Conservation (phyloP, 805 yeast genomes). For the Kluyveromyces dobzhanskii region DNA sequence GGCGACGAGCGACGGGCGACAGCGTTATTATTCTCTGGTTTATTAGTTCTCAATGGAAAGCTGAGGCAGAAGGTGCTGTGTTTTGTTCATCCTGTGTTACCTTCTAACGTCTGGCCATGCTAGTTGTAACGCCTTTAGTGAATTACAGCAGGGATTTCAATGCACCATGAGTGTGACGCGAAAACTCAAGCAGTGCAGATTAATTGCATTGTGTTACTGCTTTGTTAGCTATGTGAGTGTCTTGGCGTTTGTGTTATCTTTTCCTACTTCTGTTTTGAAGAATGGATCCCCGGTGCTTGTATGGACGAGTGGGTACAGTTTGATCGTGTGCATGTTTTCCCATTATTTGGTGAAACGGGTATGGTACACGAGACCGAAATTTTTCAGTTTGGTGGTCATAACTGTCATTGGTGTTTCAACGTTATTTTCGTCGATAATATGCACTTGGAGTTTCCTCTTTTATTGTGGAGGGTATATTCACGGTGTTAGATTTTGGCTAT, state of each 20-base stretch:
- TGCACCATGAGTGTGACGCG: not conserved
- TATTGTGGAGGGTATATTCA: conserved; percentile 2
- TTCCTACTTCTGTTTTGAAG: conserved; percentile 1
- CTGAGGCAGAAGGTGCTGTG: too few relatives aligned
- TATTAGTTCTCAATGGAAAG: too few relatives aligned
- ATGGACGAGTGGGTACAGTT: conserved; percentile 1
- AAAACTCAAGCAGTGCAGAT: conserved; percentile 3
- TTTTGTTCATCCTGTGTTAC: too few relatives aligned
- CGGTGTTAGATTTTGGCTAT: not conserved
- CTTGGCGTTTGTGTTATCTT: conserved; percentile 1
- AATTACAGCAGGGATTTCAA: not conserved
- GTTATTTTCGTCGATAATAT: not conserved
- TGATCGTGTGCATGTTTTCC: not conserved
- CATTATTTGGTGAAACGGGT: conserved; percentile 4
- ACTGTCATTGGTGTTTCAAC: not conserved
- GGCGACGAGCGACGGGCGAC: too few relatives aligned
- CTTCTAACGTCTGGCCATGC: too few relatives aligned
- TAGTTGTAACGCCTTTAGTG: too few relatives aligned
- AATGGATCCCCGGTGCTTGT: conserved; percentile 1
- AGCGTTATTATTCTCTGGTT: too few relatives aligned
- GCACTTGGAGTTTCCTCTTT: not conserved
- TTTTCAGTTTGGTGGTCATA: not conserved
- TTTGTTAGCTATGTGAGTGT: not conserved
- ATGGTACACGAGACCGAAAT: conserved; percentile 2
- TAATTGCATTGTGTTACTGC: conserved; percentile 1